Evolutionary conservation across 148 eudicot species (phyloP), one percentile per base, ranked within the genome.

Genomic region (Rhododendron williamsianum): DNA sequence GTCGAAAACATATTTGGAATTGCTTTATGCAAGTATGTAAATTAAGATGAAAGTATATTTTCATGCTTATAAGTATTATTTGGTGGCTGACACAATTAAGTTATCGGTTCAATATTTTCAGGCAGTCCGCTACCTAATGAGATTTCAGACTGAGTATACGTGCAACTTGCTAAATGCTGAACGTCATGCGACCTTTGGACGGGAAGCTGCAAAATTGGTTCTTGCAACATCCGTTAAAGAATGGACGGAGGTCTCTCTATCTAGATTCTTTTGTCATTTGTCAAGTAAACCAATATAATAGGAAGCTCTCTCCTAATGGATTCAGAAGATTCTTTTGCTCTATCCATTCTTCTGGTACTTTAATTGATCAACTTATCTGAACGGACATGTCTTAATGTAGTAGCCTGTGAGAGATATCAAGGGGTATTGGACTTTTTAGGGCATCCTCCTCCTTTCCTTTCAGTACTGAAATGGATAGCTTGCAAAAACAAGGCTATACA

Each of bases 91-190:
- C 80, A 23, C 1, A 16, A 16, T 12, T 74, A 25, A 7, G 45
- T 84, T 9, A 9, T 30, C n/a, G 52, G 27, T 46, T 73, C 12
- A 38, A 83, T 84, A 19, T 89, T 88, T 43, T 78, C 91, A 97
- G 98, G 98, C 94, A 43, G 89, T 97, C 8, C 95, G 99, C 41
- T 97, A 95, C 85, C 88, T 97, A 0, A 97, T 97, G 99, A 90
- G 99, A 87, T 97, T 93, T 87, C 92, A 91, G 69, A 91, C 95
- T 1, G 95, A 93, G 85, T 93, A 94, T 89, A 94, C 93, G 2
- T 97, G 99, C 87, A 88, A 87, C 80, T 88, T 97, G n/a, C 92
- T 95, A 87, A 97, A 97, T 87, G 85, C 71, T 81, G 98, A 95
- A 25, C 94, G 98, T 3, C 98, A 97, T 73, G 87, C 86, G 52